These are phyloP conservation scores for Coemansia reversa DNA, from an alignment of 192 early-diverging fungal species.

Conservation along the genomic window DNA sequence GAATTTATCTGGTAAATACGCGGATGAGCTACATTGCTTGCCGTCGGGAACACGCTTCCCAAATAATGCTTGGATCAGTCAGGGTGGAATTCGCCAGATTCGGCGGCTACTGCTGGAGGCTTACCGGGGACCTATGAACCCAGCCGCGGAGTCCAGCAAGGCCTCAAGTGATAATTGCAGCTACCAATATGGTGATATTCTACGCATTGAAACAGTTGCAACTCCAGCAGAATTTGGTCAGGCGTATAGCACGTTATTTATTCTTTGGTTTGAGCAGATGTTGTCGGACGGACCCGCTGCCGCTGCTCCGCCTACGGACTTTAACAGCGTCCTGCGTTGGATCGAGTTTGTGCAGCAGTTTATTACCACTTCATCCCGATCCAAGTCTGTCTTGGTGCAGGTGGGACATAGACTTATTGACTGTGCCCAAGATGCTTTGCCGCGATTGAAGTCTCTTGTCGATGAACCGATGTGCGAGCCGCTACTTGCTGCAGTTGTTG, in stretches of 20 bases:
- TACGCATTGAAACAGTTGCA: slow-evolving; percentile 29
- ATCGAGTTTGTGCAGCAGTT: slow-evolving; percentile 37
- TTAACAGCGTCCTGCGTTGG: slow-evolving; percentile 33
- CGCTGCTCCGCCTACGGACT: background rate
- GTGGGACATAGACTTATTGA: slow-evolving; percentile 13
- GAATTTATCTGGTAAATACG: too few species aligned
- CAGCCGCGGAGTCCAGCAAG: background rate
- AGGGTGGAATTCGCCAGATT: slow-evolving; percentile 33
- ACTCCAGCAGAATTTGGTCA: slow-evolving; percentile 35
- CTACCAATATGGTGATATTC: slow-evolving; percentile 30
- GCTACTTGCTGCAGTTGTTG: slow-evolving; percentile 18
- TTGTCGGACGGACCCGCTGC: background rate
- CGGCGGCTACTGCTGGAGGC: slow-evolving; percentile 11
- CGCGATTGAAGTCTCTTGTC: slow-evolving; percentile 11
- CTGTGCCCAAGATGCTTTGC: slow-evolving; percentile 9
- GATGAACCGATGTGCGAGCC: background rate
- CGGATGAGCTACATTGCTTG: slow-evolving; percentile 2
- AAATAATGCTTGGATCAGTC: slow-evolving; percentile 38
- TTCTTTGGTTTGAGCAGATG: slow-evolving; percentile 31
- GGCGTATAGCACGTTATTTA: slow-evolving; percentile 35
- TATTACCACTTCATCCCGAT: slow-evolving; percentile 6
- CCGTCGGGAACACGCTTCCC: slow-evolving; percentile 36
- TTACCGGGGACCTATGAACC: background rate
- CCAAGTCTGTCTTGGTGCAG: slow-evolving; percentile 15
- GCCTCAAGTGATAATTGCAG: background rate